These are phyloP conservation scores for Populus tomentosa DNA, from an alignment of 441 rosid species.

Conservation along the genomic window DNA sequence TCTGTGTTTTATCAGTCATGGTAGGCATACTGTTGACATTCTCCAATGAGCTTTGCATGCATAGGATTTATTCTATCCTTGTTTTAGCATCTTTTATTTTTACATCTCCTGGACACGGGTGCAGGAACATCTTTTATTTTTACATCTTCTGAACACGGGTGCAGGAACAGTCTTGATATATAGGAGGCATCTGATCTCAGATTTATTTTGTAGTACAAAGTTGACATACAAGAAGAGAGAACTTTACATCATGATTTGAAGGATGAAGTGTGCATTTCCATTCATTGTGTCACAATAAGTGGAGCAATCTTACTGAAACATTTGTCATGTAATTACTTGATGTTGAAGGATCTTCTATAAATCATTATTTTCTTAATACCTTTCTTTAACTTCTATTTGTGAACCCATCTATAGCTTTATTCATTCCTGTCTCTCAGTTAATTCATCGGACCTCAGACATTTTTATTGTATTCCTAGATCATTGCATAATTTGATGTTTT, in stretches of 20 bases:
- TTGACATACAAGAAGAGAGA: background rate
- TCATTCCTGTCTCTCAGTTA: background rate
- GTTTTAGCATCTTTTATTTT: background rate
- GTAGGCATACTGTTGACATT: background rate
- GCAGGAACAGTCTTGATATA: background rate
- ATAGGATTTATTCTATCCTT: background rate
- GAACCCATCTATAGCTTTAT: background rate
- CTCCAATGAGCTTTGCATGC: background rate
- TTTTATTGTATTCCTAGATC: background rate
- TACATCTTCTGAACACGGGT: background rate
- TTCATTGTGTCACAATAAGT: background rate
- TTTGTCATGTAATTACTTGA: background rate
- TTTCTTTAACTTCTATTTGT: background rate
- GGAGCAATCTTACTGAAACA: background rate
- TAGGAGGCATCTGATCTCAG: background rate
- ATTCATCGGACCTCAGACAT: background rate
- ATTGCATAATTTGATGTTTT: background rate
- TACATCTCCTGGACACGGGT: background rate
- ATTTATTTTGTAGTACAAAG: background rate
- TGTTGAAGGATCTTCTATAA: background rate
- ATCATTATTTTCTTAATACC: background rate
- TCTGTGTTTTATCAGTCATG: background rate
- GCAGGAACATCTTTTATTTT: background rate
- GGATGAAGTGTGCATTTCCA: background rate
- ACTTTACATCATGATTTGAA: background rate